phyloP scores from a whole-genome alignment of 2,329 filamentous ascomycete species.

The Grosmannia clavigera region DNA sequence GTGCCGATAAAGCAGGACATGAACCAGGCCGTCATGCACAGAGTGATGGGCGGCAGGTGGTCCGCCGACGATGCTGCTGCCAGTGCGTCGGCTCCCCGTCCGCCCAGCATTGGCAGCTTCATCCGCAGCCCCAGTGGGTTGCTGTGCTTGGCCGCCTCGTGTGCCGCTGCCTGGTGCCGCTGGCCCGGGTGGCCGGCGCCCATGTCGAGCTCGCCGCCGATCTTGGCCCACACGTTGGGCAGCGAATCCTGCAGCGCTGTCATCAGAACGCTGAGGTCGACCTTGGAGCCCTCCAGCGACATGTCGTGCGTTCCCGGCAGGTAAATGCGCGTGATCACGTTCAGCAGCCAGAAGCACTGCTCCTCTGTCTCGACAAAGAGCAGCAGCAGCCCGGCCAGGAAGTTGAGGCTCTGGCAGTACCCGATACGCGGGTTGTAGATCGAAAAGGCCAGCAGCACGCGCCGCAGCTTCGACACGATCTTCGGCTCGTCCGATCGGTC shows the following conservation, averaged over 20 bases:
- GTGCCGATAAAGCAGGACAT: constrained; percentile 96
- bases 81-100: constrained; percentile 24
- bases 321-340: constrained; percentile 79
- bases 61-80: constrained; percentile 10
- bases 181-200: constrained; percentile 16
- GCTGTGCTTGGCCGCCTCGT: constrained; percentile 8
- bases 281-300: constrained; percentile 81
- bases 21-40: constrained; percentile 93
- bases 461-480: constrained; percentile 69
- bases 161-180: constrained; percentile 6
- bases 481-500: constrained; percentile 48
- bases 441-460: constrained; percentile 80
- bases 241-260: constrained; percentile 69
- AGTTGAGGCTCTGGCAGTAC: constrained; percentile 94
- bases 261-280: constrained; percentile 91
- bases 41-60: constrained; percentile 74
- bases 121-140: constrained; percentile 23
- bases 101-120: constrained; percentile 25
- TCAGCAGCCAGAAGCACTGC: constrained; percentile 83
- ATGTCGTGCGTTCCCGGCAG: constrained; percentile 87
- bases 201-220: constrained; percentile 46
- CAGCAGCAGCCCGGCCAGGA: constrained; percentile 78
- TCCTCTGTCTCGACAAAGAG: constrained; percentile 83
- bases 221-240: constrained; percentile 76
- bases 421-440: constrained; percentile 85